Evolutionary conservation across 176 grass and related monocot species (phyloP).

Genomic region (Raddia distichophylla): DNA sequence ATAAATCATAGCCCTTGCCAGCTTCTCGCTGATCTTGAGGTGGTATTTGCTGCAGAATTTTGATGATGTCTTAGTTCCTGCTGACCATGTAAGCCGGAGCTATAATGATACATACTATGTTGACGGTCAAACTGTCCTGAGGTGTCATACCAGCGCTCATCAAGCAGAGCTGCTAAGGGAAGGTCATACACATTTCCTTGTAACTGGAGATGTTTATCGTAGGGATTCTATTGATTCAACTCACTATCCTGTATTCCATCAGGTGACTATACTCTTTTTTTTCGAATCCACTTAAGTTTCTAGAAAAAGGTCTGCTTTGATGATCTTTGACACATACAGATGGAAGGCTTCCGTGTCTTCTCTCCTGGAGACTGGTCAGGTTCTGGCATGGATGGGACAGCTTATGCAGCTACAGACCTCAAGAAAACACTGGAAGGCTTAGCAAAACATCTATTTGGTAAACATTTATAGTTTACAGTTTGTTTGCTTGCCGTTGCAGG

Average conservation of each 20-base stretch:
- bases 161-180: constrained; percentile 89
- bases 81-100: constrained; percentile 90
- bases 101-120: constrained; percentile 99
- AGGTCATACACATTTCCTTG: constrained; percentile 92
- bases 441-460: constrained; percentile 94
- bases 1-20: not conserved
- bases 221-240: constrained; percentile 96
- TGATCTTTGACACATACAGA: constrained; percentile 53
- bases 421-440: constrained; percentile 93
- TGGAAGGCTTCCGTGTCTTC: constrained; percentile 93
- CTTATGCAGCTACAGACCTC: constrained; percentile 78
- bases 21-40: constrained; percentile 32
- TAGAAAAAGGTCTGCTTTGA: not conserved
- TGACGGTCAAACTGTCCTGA: constrained; percentile 69
- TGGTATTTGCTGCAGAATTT: constrained; percentile 70
- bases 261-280: constrained; percentile 43
- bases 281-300: constrained; percentile 11
- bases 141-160: constrained; percentile 93
- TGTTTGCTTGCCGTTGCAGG: constrained; percentile 9
- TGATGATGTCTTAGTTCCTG: constrained; percentile 88
- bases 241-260: constrained; percentile 98
- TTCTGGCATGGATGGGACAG: constrained; percentile 78
- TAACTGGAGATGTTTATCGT: constrained; percentile 96
- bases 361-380: constrained; percentile 79
- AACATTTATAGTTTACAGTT: not conserved